Evolutionary conservation across 1,139 yeast genomes (phyloP), one percentile per base, ranked within the genome.

Genomic region (Lodderomyces parapsilosis): DNA sequence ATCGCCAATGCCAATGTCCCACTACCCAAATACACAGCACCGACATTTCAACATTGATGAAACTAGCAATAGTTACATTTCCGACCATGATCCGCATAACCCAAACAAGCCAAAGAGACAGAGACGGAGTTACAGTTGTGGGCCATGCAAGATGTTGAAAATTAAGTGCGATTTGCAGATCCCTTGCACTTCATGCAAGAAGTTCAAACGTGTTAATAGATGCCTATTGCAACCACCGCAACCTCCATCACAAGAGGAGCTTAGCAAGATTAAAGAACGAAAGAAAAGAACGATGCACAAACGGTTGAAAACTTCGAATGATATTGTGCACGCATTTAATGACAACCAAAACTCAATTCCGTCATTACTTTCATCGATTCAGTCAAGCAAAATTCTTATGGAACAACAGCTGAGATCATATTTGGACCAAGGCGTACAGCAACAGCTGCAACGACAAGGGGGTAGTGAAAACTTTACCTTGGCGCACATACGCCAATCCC

Each of bases 71-170:
- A 15, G 19, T 23, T 23, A 35, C 19, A 20, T 14, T 23, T 36
- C n/a, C 9, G 38, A 36, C 25, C 34, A 37, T 15, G 40, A 37
- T 6, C 25, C 40, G n/a, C 34, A 27, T 11, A 18, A 13, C 11
- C 20, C 17, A 15, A 19, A 39, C 28, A 51, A 48, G 41, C 52
- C 51, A 6, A 65, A 64, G 48, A 52, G 71, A 35, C 66, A 65
- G 45, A 62, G 83, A 49, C 60, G 83, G 43, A 73, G 80, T 24
- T 78, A 78, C 53, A 74, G 76, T 45, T 78, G 83, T 57, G 83
- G 82, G 0, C 81, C 80, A 3, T 78, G 83, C 52, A 76, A 76
- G 52, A 56, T 63, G 23, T 69, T 74, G 41, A 78, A 78, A 55
- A 74, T 77, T 49, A 76, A 76, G 50, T 78, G 83, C 59, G 80